Percentiles rank a stretch among this genome's conserved stretches.
Conservation (phyloP, 1,139 yeast genomes). For the Eremothecium coryli region DNA sequence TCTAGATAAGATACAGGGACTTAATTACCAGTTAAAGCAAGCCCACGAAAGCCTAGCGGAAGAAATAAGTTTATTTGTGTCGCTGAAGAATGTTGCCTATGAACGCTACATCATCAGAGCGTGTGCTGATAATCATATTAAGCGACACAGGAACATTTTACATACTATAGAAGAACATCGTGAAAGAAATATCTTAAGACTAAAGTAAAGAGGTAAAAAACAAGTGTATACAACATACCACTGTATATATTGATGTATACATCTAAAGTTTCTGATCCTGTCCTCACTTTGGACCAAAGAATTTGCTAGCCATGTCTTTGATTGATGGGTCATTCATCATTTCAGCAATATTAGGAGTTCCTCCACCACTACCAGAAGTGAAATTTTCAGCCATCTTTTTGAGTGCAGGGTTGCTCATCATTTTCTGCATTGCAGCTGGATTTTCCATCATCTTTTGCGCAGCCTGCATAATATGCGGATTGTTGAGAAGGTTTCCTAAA, state of each 20-base stretch:
- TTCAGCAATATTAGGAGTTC: conserved; percentile 54
- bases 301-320: conserved; percentile 51
- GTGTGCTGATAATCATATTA: conserved; percentile 16
- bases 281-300: conserved; percentile 33
- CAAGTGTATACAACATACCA: conserved; percentile 1
- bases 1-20: conserved; percentile 10
- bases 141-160: conserved; percentile 1
- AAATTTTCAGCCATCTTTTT: conserved; percentile 68
- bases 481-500: conserved; percentile 68
- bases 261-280: not conserved
- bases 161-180: conserved; percentile 3
- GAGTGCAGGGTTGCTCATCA: conserved; percentile 75
- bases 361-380: conserved; percentile 46
- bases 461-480: conserved; percentile 86
- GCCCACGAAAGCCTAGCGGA: conserved; percentile 53
- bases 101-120: conserved; percentile 26
- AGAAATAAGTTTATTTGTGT: conserved; percentile 50
- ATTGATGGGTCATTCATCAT: conserved; percentile 76
- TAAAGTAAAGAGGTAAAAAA: conserved; percentile 7
- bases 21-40: conserved; percentile 18
- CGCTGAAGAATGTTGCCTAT: conserved; percentile 39
- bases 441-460: conserved; percentile 90
- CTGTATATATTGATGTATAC: not conserved
- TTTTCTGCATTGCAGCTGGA: conserved; percentile 65
- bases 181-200: conserved; percentile 14